These are phyloP conservation scores for Cyamopsis tetragonoloba DNA, from an alignment of 306 rosid species.

Conservation along the genomic window DNA sequence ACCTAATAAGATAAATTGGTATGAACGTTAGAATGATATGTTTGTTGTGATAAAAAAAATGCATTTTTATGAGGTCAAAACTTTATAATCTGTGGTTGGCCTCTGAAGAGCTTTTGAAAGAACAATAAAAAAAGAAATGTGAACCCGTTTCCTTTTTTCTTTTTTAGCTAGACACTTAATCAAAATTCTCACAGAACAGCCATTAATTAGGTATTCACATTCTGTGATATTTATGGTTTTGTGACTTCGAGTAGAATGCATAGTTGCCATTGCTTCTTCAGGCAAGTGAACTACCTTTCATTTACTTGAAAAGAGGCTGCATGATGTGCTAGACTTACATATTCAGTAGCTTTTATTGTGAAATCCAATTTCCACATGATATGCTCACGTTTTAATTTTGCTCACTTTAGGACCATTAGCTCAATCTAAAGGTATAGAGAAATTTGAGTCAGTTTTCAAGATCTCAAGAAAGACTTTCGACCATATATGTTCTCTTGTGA, in stretches of 20 bases:
- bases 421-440: constrained; percentile 41
- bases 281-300: not conserved
- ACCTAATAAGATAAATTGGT: not conserved
- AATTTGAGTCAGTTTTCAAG: constrained; percentile 74
- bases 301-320: not conserved
- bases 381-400: constrained; percentile 16
- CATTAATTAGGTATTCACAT: not conserved
- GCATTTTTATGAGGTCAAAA: not conserved
- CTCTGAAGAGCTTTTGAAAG: constrained; percentile 1
- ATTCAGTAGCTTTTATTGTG: not conserved
- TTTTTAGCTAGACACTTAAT: constrained; percentile 5
- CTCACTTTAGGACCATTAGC: constrained; percentile 61
- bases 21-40: not conserved
- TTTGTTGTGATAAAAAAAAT: not conserved
- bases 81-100: not conserved
- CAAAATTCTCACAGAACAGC: not conserved
- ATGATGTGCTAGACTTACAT: not conserved
- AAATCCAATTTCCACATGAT: constrained; percentile 3
- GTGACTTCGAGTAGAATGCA: not conserved
- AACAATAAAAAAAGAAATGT: not conserved
- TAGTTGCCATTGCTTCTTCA: not conserved
- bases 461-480: constrained; percentile 76
- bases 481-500: constrained; percentile 81
- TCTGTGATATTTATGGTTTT: not conserved
- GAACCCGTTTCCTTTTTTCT: not conserved